Evolutionary conservation across 208 protist species (phyloP).

Genomic region (Lotmaria passim): DNA sequence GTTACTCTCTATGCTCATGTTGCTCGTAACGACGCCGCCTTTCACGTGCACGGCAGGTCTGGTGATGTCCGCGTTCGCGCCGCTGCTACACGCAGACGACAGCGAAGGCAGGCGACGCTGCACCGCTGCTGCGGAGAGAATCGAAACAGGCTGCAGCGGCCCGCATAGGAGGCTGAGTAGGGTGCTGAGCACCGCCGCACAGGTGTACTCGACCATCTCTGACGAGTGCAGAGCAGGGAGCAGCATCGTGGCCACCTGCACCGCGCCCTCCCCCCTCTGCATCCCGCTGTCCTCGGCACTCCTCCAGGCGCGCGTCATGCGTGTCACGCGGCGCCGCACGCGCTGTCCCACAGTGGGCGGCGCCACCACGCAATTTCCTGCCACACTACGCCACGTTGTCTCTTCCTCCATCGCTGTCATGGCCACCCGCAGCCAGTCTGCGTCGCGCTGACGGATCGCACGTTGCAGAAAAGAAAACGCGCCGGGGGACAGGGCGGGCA

Average conservation of each 20-base stretch:
- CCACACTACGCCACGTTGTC: slow-evolving; percentile 70
- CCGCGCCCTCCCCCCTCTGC: not conserved
- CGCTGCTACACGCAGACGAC: too few species aligned
- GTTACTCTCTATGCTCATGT: slow-evolving; percentile 53
- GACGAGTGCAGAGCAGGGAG: slow-evolving; percentile 59
- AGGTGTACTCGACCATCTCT: slow-evolving; percentile 67
- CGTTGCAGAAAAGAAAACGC: slow-evolving; percentile 77
- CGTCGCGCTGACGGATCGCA: slow-evolving; percentile 75
- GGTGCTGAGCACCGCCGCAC: slow-evolving; percentile 47
- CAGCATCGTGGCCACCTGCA: slow-evolving; percentile 39
- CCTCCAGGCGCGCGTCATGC: not conserved
- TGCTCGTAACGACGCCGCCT: slow-evolving; percentile 48
- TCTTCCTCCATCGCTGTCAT: slow-evolving; percentile 44
- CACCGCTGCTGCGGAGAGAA: slow-evolving; percentile 31
- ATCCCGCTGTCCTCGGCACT: not conserved
- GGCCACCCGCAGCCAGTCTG: slow-evolving; percentile 54
- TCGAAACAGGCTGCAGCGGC: slow-evolving; percentile 26
- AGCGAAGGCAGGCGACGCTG: slow-evolving; percentile 30
- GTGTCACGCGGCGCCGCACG: not conserved
- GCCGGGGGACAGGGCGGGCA: slow-evolving; percentile 51
- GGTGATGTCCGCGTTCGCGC: not conserved
- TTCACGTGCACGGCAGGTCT: slow-evolving; percentile 12
- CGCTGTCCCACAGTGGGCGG: slow-evolving; percentile 8
- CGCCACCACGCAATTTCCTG: slow-evolving; percentile 26
- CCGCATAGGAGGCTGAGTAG: slow-evolving; percentile 65